Evolutionary conservation across 202 grass and related monocot genomes (phyloP).

Genomic region (Panicum virgatum): DNA sequence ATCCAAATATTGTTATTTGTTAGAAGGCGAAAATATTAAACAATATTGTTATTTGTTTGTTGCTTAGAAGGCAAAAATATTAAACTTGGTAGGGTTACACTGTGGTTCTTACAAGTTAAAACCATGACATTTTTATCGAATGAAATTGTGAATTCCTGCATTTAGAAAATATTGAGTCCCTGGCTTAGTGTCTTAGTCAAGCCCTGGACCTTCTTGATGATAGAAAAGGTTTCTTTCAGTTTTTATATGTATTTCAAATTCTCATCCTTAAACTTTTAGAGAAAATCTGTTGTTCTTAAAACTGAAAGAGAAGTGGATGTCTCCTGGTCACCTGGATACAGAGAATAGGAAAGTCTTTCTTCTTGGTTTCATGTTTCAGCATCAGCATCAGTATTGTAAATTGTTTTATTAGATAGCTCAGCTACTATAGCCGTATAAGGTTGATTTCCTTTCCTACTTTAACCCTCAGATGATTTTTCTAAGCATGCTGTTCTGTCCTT

Average conservation of each 20-base stretch:
- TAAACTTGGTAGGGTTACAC: background rate
- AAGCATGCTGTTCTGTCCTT: background rate
- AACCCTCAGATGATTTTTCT: background rate
- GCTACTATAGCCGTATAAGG: background rate
- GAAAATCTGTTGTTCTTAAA: background rate
- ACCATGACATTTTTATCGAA: background rate
- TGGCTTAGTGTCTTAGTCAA: background rate
- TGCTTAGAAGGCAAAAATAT: background rate
- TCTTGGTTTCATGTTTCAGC: background rate
- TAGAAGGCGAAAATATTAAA: background rate
- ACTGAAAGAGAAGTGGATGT: background rate
- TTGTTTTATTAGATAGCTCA: background rate
- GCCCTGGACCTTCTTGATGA: background rate
- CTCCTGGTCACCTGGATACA: background rate
- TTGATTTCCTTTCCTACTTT: background rate
- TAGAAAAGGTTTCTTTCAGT: background rate
- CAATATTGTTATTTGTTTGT: background rate
- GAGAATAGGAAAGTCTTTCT: background rate
- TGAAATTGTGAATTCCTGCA: background rate
- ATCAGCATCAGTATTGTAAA: background rate
- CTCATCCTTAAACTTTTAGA: background rate
- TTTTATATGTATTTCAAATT: background rate
- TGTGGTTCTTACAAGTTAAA: background rate
- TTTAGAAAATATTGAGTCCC: background rate
- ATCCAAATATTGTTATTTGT: background rate